phyloP scores from a whole-genome alignment of 257 asterid genomes.

The Gentiana straminea region DNA sequence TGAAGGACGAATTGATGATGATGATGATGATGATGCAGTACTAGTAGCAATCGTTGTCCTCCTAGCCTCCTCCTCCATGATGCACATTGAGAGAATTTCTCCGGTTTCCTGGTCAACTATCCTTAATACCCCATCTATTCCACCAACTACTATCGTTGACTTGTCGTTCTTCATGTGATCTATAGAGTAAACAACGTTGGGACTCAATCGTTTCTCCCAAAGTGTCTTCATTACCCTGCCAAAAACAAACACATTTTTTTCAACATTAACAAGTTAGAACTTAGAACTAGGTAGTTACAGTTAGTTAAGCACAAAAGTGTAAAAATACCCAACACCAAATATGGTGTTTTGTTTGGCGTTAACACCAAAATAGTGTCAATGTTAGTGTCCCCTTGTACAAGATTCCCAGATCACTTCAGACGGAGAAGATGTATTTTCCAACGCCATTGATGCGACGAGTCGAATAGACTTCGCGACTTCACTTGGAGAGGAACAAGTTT shows the following conservation, averaged over 20 bases:
- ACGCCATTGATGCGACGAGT: too few relatives aligned
- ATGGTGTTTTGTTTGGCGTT: too few relatives aligned
- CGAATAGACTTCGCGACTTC: too few relatives aligned
- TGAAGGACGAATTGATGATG: slow-evolving; percentile 8
- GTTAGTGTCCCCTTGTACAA: too few relatives aligned
- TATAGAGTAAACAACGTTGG: slow-evolving; percentile 68
- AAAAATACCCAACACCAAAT: too few relatives aligned
- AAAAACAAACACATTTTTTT: neutral
- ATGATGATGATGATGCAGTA: slow-evolving; percentile 2
- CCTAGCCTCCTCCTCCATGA: slow-evolving; percentile 25
- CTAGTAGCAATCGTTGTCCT: neutral
- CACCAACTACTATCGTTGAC: slow-evolving; percentile 71
- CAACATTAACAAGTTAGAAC: too few relatives aligned
- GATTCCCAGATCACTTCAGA: too few relatives aligned
- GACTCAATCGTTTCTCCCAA: slow-evolving; percentile 69
- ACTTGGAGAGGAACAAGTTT: too few relatives aligned
- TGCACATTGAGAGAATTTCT: slow-evolving; percentile 49
- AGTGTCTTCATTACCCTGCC: slow-evolving; percentile 41
- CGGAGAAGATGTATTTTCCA: too few relatives aligned
- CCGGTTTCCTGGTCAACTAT: slow-evolving; percentile 69
- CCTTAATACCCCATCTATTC: slow-evolving; percentile 84
- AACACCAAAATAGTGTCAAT: too few relatives aligned
- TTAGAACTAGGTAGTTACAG: too few relatives aligned
- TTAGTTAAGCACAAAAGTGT: too few relatives aligned
- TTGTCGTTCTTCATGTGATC: slow-evolving; percentile 52